Percentiles rank a stretch among this genome's conserved stretches.
These are phyloP conservation scores for Trifolium pratense DNA, from an alignment of 306 rosid genomes.

Conservation along the genomic window DNA sequence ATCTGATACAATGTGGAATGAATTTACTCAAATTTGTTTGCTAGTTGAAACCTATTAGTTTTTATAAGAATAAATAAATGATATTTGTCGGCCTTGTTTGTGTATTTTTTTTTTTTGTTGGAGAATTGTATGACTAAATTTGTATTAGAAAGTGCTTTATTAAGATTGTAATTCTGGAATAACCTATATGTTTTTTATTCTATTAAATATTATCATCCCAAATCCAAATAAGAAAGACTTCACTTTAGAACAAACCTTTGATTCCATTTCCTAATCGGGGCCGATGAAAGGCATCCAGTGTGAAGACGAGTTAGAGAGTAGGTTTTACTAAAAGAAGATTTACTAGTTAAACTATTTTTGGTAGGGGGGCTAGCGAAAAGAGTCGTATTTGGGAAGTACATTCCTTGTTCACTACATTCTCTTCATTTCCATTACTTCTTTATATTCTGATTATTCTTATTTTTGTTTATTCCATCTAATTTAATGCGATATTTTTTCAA, in stretches of 20 bases:
- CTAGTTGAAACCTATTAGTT: no score
- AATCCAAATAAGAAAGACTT: constrained; percentile 28
- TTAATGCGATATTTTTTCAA: neutral
- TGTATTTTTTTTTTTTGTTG: no score
- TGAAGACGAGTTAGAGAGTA: neutral
- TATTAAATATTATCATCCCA: constrained; percentile 3
- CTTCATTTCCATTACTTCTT: constrained; percentile 25
- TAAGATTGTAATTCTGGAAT: neutral
- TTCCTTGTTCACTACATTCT: no score
- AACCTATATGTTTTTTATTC: neutral
- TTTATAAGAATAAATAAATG: no score
- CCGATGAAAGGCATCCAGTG: neutral
- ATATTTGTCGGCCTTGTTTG: no score
- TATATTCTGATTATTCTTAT: neutral
- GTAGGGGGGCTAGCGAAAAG: neutral
- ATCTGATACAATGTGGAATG: neutral
- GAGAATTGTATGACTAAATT: neutral
- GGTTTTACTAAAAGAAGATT: neutral
- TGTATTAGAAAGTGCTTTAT: constrained; percentile 1
- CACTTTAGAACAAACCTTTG: constrained; percentile 9
- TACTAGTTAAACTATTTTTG: neutral
- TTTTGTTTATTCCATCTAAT: constrained; percentile 33
- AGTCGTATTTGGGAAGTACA: neutral
- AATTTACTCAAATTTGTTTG: constrained; percentile 15
- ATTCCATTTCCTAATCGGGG: neutral